Evolutionary conservation across 495 filamentous ascomycete species (phyloP), one percentile per base, ranked within the genome.

Genomic region (Podospora pseudoanserina): DNA sequence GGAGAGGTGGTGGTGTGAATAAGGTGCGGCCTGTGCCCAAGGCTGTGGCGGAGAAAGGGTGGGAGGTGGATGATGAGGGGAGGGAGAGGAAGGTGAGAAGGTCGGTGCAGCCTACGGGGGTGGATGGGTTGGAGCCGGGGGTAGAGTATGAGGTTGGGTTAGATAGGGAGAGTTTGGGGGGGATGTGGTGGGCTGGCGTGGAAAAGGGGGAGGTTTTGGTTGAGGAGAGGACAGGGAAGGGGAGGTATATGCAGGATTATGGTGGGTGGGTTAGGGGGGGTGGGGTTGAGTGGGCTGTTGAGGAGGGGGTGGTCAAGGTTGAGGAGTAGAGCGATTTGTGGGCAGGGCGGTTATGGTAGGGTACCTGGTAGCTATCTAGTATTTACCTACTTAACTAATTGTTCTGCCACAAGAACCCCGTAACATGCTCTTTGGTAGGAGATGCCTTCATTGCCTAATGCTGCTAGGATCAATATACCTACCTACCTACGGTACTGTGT

Each of bases 231-330:
- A 18, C 5, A 4, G 9, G 15, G 55, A 18, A 58, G 19, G 9
- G n/a, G n/a, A 26, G 55, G 55, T 58, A 58, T 58, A 18, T 58
- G 55, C 16, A 20, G 55, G 55, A 58, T 26, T 58, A 58, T 58
- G 55, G 18, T 16, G 55, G 55, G 55, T 58, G 19, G 55, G 55
- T 58, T 16, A 58, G 20, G 20, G 20, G 20, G 55, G 39, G 9
- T 26, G 55, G 55, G 55, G n/a, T 58, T 6, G 55, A 58, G 55
- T 58, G n/a, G n/a, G 55, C 7, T 9, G 55, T 58, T 20, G 55
- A 58, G 9, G n/a, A 2, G 55, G 23, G n/a, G 18, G 18, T 0
- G 55, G 55, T 58, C 7, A 20, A 20, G 55, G 55, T 58, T 4
- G 18, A 20, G 55, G 23, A 58, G 55, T 58, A 26, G 18, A 7